These are phyloP conservation scores for Pseudogymnoascus sp. DNA, from an alignment of 2,329 filamentous ascomycete species.

Conservation along the genomic window DNA sequence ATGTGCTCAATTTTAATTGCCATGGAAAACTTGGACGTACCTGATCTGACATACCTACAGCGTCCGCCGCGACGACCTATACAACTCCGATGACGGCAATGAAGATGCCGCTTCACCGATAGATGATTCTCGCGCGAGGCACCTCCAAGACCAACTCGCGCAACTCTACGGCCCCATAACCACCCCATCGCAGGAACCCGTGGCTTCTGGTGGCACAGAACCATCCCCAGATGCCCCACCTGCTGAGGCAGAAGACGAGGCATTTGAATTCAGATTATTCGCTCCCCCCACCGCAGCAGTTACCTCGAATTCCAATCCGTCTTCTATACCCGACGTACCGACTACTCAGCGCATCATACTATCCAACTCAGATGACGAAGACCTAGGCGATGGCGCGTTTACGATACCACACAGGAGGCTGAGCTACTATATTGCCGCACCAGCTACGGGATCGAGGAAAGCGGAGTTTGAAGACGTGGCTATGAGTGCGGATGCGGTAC, in stretches of 20 bases:
- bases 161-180: slow-evolving; percentile 20
- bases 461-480: slow-evolving; percentile 40
- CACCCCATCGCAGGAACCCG: slow-evolving; percentile 11
- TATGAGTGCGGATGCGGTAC: slow-evolving; percentile 45
- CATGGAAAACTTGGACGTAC: slow-evolving; percentile 3
- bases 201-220: slow-evolving; percentile 13
- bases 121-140: slow-evolving; percentile 19
- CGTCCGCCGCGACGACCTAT: slow-evolving; percentile 49
- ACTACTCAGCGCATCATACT: slow-evolving; percentile 46
- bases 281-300: slow-evolving; percentile 21
- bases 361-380: slow-evolving; percentile 35
- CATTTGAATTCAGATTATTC: slow-evolving; percentile 54
- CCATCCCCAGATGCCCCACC: slow-evolving; percentile 23
- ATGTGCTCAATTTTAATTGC: slow-evolving; percentile 17
- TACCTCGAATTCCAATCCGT: neutral
- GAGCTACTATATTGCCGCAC: slow-evolving; percentile 43
- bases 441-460: slow-evolving; percentile 32
- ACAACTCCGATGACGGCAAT: slow-evolving; percentile 21
- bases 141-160: slow-evolving; percentile 19
- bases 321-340: neutral
- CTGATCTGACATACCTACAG: slow-evolving; percentile 25
- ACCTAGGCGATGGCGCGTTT: slow-evolving; percentile 34
- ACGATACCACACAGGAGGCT: slow-evolving; percentile 36
- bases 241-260: slow-evolving; percentile 28
- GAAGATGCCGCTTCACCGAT: slow-evolving; percentile 33